Base-by-base conservation (phyloP, 306 rosid genomes). In the Hippophae tibetana region DNA sequence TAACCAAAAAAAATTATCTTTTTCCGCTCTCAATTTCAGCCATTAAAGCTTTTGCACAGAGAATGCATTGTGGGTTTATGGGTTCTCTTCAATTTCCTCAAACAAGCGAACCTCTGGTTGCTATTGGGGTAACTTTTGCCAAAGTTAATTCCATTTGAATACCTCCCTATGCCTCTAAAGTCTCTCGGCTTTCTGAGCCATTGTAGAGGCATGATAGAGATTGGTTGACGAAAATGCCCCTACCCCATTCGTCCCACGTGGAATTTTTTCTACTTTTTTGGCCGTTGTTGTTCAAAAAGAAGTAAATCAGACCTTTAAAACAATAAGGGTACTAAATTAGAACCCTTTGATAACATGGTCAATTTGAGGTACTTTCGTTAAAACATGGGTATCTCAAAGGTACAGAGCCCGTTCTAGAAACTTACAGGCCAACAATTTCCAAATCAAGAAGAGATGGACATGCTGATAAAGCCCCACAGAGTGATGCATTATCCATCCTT, bases 341-440 rank as follows among this genome's bases (percentile, higher is more conserved):
- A 18, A 18, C 18, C 18, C 18, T 18, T 18, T 18, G 18, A 18
- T 18, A 18, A 18, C 18, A 18, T 18, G 18, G 0, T 18, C 18
- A 18, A 18, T 18, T 18, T 18, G 18, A 18, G 18, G 18, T 18
- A 18, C 18, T 18, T 18, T 18, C 0, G 18, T 18, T 18, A 18
- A 18, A 18, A 18, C 23, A 18, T 18, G 23, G 23, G 23, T 18
- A 18, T 18, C 23, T 18, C 1, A 18, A 18, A 18, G 23, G 23
- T 18, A 18, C 23, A 1, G 23, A 18, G 23, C 23, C 23, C 1
- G 23, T 18, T 18, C 23, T 18, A 18, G 23, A 18, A 72, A 84
- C 97, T 78, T 88, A 92, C 99, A 92, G 92, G 83, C 96, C 95
- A 67, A 92, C 90, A 51, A 92, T 84, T 86, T 92, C 97, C 76